Evolutionary conservation across 2,329 filamentous ascomycete genomes (phyloP), one percentile per base, ranked within the genome.

Genomic region (Calonectria fujianensis): DNA sequence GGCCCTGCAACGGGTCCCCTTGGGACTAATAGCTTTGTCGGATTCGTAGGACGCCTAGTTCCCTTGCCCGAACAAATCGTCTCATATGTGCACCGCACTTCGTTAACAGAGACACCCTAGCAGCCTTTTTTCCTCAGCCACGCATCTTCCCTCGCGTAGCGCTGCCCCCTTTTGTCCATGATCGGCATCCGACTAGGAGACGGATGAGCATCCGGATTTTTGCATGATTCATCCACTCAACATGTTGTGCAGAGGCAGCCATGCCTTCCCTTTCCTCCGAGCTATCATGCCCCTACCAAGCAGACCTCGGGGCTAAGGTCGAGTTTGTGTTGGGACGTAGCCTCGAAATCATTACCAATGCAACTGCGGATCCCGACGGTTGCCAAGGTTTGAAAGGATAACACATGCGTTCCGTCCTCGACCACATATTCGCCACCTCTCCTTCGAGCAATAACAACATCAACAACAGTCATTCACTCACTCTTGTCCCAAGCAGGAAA

Each of bases 191-290:
- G 52, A 67, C 37, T 64, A 52, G 39, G 35, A 69, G 61, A 70
- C 45, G 65, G 67, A 61, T 59, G 50, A 73, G 63, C 45, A 45
- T 50, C 48, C 67, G 59, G 59, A 45, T 48, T 70, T 65, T 39
- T 54, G 66, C 61, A 70, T 73, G 65, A 72, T 72, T 74, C 61
- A 70, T 74, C 51, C 51, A 65, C 59, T 63, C 50, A 57, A 52
- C 50, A 50, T 59, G 73, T 72, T 37, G 45, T 54, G 37, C 45
- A 41, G 41, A 69, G 39, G 57, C 37, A 61, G 27, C 37, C 71
- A 70, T 69, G 9, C 20, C 39, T 68, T 37, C 31, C 24, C 59
- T 68, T 31, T 27, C 48, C 63, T 59, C 61, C 72, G 48, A 70
- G 41, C 32, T 16, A 41, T 48, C 57, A 59, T 52, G 59, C 45